Base-by-base conservation (phyloP, 2,329 filamentous ascomycete genomes). In the Colletotrichum tofieldiae region DNA sequence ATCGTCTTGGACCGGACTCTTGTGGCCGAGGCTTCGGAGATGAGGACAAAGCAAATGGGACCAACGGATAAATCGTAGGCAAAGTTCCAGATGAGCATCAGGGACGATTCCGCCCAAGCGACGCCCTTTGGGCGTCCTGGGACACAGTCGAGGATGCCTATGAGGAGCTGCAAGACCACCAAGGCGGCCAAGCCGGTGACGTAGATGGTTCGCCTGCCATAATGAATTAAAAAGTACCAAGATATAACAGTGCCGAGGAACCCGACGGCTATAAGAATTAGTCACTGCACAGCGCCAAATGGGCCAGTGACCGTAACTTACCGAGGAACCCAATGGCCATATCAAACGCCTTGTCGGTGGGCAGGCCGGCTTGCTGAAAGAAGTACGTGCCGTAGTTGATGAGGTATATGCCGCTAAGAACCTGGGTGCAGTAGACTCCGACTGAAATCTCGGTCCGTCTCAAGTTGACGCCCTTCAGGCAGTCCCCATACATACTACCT, bases 341-440 rank as follows among this genome's bases (percentile, higher is more conserved):
- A 55, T 80, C 81, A 71, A 85, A 86, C 0, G 83, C 80, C 6
- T 80, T 78, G 9, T 78, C 75, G 39, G 80, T 74, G 59, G 79
- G 73, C 66, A 86, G 80, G 59, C 86, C 85, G 2, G 84, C 81
- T 74, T 85, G 84, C 59, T 84, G 79, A 77, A 85, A 86, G 77
- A 87, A 87, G 79, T 84, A 86, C 79, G 89, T 92, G 0, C 88
- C 90, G 74, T 91, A 93, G 68, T 89, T 88, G 59, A 91, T 89
- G 74, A 93, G 87, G 18, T 90, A 89, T 73, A 90, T 90, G 32
- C 91, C 90, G 63, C 87, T 89, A 2, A 92, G 82, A 26, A 91
- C 91, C 76, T 93, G 91, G 3, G 90, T 90, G 4, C 88, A 86
- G 83, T 91, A 93, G 8, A 91, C 89, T 78, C 91, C 90, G 72